Percentiles rank a stretch among this genome's conserved stretches.
phyloP scores from a whole-genome alignment of 139 green algal species.

The Chlorella sp. region DNA sequence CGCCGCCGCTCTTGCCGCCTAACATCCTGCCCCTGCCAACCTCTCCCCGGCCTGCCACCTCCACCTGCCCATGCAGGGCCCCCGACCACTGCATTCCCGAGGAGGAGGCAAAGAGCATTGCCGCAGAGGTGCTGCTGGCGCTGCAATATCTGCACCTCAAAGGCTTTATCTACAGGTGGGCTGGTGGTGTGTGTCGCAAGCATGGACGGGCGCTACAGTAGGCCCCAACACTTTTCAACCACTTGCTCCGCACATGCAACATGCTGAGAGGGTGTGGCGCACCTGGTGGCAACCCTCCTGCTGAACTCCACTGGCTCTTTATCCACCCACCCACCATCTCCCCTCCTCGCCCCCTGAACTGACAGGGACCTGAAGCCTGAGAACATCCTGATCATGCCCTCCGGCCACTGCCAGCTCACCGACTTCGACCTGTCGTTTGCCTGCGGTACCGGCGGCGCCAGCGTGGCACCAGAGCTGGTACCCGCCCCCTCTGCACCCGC shows the following conservation, averaged over 20 bases:
- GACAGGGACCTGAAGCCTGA: conserved; percentile 96
- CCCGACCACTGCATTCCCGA: conserved; percentile 79
- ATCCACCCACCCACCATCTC: not conserved
- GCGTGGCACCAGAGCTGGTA: not conserved
- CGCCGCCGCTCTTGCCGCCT: no score
- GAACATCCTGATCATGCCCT: conserved; percentile 94
- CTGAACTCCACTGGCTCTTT: no score
- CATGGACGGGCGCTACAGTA: no score
- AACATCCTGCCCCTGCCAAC: no score
- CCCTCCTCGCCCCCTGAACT: not conserved
- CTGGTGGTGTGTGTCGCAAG: no score
- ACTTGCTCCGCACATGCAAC: no score
- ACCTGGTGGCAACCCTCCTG: no score
- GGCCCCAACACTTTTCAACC: no score
- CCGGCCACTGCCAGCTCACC: conserved; percentile 96
- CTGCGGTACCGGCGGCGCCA: no score
- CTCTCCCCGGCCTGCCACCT: not conserved
- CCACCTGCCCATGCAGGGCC: not conserved
- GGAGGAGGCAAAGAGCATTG: conserved; percentile 87
- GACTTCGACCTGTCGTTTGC: conserved; percentile 95
- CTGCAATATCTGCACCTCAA: conserved; percentile 98
- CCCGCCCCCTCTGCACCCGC: not conserved
- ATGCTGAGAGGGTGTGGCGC: no score
- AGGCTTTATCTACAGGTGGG: conserved; percentile 91
- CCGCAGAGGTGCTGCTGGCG: conserved; percentile 93